Conservation (phyloP, 1,284 basidiomycete genomes). For the Cronartium ribicola region DNA sequence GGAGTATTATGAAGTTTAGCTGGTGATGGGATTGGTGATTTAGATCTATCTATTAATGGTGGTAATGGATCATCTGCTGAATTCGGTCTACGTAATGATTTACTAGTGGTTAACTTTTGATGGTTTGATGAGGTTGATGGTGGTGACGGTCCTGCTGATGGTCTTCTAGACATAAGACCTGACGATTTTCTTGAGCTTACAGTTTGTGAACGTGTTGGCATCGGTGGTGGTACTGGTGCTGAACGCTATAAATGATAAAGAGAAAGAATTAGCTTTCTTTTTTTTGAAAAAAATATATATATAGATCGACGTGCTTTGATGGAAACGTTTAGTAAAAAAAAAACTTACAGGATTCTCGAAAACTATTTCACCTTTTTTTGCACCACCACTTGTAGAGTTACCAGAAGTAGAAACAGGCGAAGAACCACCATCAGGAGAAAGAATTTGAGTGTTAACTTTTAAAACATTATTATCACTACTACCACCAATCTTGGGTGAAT, state of each 20-base stretch:
- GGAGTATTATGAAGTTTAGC: conserved; percentile 30
- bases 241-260: conserved; percentile 39
- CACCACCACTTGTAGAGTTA: conserved; percentile 38
- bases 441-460: neutral
- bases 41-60: conserved; percentile 37
- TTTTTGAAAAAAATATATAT: neutral
- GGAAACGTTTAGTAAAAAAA: neutral
- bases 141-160: neutral
- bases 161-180: neutral
- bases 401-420: conserved; percentile 37
- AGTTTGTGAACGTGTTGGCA: neutral
- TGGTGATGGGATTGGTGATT: conserved; percentile 49
- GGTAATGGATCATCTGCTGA: conserved; percentile 12
- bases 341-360: conserved; percentile 42
- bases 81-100: no score
- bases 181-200: conserved; percentile 7
- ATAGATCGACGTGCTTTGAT: neutral
- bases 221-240: conserved; percentile 44
- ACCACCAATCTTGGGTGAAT: neutral
- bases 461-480: no score
- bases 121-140: neutral
- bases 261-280: neutral
- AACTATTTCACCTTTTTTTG: neutral
- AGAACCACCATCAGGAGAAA: conserved; percentile 41
- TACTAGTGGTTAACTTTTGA: neutral